phyloP scores from a whole-genome alignment of 371 early-diverging fungal species.

The Mycotypha africana region DNA sequence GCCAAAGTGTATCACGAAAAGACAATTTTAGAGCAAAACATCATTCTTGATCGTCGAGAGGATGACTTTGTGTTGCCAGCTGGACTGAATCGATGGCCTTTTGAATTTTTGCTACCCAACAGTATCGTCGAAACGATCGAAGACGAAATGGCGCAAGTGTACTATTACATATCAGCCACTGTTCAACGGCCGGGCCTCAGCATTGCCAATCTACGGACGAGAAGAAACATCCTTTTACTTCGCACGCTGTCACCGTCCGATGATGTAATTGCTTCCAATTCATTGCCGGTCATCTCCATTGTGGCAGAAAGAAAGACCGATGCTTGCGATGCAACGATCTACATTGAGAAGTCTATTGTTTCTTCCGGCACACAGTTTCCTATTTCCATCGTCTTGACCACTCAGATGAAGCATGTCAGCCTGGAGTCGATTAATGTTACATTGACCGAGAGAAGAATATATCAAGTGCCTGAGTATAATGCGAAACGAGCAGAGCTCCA shows the following conservation, averaged over 20 bases:
- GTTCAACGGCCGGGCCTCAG: conserved; percentile 30
- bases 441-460: conserved; percentile 32
- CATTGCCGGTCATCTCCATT: conserved; percentile 32
- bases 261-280: conserved; percentile 23
- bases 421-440: conserved; percentile 30
- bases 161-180: conserved; percentile 29
- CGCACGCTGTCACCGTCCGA: conserved; percentile 34
- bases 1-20: conserved; percentile 22
- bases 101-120: conserved; percentile 41
- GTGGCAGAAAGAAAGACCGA: conserved; percentile 29
- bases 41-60: conserved; percentile 13
- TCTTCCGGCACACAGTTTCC: conserved; percentile 46
- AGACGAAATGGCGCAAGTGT: conserved; percentile 37
- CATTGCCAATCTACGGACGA: conserved; percentile 11
- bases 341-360: conserved; percentile 38
- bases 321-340: conserved; percentile 34
- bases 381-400: conserved; percentile 29
- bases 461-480: conserved; percentile 37
- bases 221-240: conserved; percentile 32
- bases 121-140: conserved; percentile 38
- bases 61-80: conserved; percentile 15
- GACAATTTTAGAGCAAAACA: conserved; percentile 20
- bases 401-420: conserved; percentile 30
- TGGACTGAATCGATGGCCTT: conserved; percentile 37
- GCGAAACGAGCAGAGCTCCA: conserved; percentile 31